These are phyloP conservation scores for Trichoderma hamatum DNA, from an alignment of 2,329 filamentous ascomycete genomes.

Conservation along the genomic window DNA sequence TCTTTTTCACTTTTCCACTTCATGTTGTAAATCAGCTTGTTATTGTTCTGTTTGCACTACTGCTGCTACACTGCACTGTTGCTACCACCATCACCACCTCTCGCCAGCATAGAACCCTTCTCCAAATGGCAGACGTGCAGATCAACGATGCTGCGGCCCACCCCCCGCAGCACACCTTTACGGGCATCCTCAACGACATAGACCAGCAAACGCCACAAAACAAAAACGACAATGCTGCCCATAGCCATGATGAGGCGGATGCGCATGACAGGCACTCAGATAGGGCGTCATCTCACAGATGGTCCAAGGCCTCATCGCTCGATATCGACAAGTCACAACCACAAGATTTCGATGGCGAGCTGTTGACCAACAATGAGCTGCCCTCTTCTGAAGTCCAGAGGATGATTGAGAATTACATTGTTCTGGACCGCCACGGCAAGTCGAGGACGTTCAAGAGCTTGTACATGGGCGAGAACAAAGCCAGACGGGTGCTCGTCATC, in stretches of 20 bases:
- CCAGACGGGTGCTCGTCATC: conserved; percentile 65
- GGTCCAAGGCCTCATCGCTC: conserved; percentile 34
- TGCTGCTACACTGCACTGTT: neutral
- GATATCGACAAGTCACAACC: conserved; percentile 47
- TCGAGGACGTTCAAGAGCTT: conserved; percentile 64
- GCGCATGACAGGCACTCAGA: neutral
- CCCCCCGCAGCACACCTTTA: conserved; percentile 19
- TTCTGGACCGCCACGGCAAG: conserved; percentile 65
- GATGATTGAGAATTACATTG: conserved; percentile 56
- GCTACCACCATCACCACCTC: neutral
- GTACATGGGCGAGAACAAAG: conserved; percentile 58
- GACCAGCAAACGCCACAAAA: neutral
- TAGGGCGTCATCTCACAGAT: neutral
- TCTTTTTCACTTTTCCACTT: neutral
- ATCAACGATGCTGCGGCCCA: neutral
- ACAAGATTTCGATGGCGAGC: conserved; percentile 58
- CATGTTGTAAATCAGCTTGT: neutral
- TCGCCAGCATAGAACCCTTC: neutral
- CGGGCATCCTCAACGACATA: conserved; percentile 17
- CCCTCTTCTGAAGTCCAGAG: conserved; percentile 54
- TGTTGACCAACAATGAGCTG: conserved; percentile 58
- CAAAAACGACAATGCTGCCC: neutral
- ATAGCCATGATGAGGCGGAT: neutral
- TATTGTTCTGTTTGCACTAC: neutral
- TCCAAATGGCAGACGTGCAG: conserved; percentile 12